Conservation (phyloP, 2,329 filamentous ascomycete species). For the Curvularia spicifera region DNA sequence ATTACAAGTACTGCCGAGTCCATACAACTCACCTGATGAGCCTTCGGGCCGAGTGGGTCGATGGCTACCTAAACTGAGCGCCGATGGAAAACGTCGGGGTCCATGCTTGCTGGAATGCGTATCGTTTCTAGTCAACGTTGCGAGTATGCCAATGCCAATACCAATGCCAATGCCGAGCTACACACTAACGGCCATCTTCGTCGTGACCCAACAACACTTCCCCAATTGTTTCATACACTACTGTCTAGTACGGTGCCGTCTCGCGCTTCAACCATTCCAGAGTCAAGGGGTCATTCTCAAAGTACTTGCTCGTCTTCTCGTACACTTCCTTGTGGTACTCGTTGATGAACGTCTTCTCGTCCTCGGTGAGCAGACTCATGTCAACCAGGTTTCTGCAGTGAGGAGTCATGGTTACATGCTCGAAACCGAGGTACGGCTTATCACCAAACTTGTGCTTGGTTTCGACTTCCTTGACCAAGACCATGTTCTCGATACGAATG, state of each 20-base stretch:
- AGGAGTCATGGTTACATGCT: slow-evolving; percentile 96
- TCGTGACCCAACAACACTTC: slow-evolving; percentile 3
- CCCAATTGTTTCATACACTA: slow-evolving; percentile 7
- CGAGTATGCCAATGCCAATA: slow-evolving; percentile 3
- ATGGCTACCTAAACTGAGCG: slow-evolving; percentile 16
- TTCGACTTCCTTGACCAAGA: slow-evolving; percentile 87
- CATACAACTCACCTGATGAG: slow-evolving; percentile 11
- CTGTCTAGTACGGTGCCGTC: slow-evolving; percentile 63
- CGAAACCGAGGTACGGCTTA: slow-evolving; percentile 92
- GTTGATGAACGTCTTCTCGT: slow-evolving; percentile 87
- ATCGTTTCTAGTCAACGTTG: slow-evolving; percentile 22
- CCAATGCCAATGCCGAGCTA: slow-evolving; percentile 23
- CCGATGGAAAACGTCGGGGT: slow-evolving; percentile 22
- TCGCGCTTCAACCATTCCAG: slow-evolving; percentile 85
- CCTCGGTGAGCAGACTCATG: slow-evolving; percentile 69
- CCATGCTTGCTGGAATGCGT: slow-evolving; percentile 18
- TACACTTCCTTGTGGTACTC: slow-evolving; percentile 81
- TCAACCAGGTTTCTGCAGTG: slow-evolving; percentile 92
- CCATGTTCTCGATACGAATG: slow-evolving; percentile 94
- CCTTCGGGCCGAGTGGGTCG: slow-evolving; percentile 15
- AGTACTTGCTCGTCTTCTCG: slow-evolving; percentile 79
- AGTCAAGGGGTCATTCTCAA: slow-evolving; percentile 74
- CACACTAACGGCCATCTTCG: slow-evolving; percentile 21
- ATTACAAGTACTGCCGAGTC: slow-evolving; percentile 4
- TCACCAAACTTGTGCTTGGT: slow-evolving; percentile 89